Evolutionary conservation across 495 filamentous ascomycete species (phyloP), one percentile per base, ranked within the genome.

Genomic region (Amphirosellinia nigrospora): DNA sequence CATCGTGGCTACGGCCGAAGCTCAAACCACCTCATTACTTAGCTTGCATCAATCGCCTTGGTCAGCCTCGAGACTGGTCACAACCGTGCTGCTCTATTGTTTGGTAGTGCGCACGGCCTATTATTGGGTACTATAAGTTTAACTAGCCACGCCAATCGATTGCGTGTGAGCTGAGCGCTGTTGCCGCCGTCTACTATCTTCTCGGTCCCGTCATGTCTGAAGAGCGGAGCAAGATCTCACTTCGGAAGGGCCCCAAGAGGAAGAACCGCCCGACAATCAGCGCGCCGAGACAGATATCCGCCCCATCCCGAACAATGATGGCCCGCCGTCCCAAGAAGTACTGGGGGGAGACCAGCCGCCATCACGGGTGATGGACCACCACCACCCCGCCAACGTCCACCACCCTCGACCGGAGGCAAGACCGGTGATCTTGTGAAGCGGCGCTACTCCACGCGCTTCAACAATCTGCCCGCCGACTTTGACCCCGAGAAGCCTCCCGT

Each of bases 341-440:
- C 81, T 2, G 73, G 76, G 9, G 79, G 79, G 48, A 79, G 72
- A n/a, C 71, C 62, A 30, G 43, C 53, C 19, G 41, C 81, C 32
- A 69, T 74, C 4, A 53, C 80, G 19, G 75, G 75, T 4, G 72
- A 77, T 32, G 70, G 66, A 15, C 77, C 81, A n/a, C 75, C 81
- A 19, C 75, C 70, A 41, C 76, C 79, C 50, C 79, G 82, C 26
- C 82, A 79, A n/a, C 78, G 82, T 13, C 81, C 81, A 26, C 81
- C 81, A 15, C 82, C 79, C 8, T 75, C 79, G 63, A 79, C 73
- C 43, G 80, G 81, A 56, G 82, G 79, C 50, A 58, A 92, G 82
- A 97, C 94, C 4, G 90, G 93, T 26, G 96, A 99, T 79, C 84
- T 98, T 59, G 96, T 99, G 60, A 98, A 98, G 81, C 85, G 93